These are phyloP conservation scores for Rhodotorula sp. DNA, from an alignment of 1,284 basidiomycete genomes.

Conservation along the genomic window DNA sequence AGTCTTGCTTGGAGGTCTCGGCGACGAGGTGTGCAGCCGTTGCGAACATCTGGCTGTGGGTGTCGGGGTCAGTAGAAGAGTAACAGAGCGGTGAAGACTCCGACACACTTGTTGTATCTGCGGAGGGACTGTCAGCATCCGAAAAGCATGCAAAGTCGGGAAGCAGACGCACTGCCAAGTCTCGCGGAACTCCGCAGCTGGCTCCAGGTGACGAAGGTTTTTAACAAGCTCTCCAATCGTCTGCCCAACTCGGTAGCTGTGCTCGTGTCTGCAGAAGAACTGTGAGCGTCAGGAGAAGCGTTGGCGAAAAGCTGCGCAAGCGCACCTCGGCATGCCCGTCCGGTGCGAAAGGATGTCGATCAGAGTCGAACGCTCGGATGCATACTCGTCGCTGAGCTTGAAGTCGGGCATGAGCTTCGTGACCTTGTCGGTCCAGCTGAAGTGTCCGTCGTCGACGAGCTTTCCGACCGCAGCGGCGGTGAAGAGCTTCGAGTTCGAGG, in stretches of 20 bases:
- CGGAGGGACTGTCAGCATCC: constrained; percentile 37
- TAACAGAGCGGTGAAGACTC: not conserved
- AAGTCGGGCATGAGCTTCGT: constrained; percentile 51
- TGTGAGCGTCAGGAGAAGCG: not conserved
- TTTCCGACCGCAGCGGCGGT: constrained; percentile 52
- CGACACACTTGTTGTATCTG: not conserved
- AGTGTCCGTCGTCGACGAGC: constrained; percentile 50
- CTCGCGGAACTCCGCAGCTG: constrained; percentile 53
- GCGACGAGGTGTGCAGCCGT: constrained; percentile 49
- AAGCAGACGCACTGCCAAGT: constrained; percentile 54
- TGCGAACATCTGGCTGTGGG: constrained; percentile 51
- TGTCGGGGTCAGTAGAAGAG: constrained; percentile 2
- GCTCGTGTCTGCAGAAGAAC: not conserved
- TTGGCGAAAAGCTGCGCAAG: no score
- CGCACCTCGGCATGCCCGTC: constrained; percentile 51
- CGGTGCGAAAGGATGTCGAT: constrained; percentile 52
- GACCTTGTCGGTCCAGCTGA: constrained; percentile 52
- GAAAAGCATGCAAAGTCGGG: not conserved
- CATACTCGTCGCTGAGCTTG: constrained; percentile 50
- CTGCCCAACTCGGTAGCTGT: constrained; percentile 36
- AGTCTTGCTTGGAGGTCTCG: constrained; percentile 49
- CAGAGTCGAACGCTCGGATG: constrained; percentile 47
- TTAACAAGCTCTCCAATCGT: constrained; percentile 44
- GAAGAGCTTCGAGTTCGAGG: constrained; percentile 43
- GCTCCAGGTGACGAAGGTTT: constrained; percentile 49